These are phyloP conservation scores for Termitomyces sp. DNA, from an alignment of 768 basidiomycete species.

Conservation along the genomic window DNA sequence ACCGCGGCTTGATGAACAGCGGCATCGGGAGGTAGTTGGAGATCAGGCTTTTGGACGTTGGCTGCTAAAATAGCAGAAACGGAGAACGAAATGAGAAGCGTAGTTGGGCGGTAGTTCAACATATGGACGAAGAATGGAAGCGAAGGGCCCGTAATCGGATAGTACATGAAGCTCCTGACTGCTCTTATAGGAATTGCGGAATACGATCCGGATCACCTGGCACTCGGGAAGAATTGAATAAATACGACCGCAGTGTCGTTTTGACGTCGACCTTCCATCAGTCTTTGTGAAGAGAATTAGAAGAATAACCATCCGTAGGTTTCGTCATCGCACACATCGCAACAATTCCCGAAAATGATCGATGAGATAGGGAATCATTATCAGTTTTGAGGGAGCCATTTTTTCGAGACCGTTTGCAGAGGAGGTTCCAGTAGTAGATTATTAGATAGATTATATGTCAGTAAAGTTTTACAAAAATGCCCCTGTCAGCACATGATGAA, in stretches of 20 bases:
- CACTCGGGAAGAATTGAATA: background rate
- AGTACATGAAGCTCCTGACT: background rate
- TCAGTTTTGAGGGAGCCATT: background rate
- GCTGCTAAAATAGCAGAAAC: constrained; percentile 4
- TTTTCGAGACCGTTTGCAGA: background rate
- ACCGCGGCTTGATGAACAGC: constrained; percentile 30
- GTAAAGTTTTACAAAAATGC: background rate
- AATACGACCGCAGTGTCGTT: background rate
- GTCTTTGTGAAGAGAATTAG: background rate
- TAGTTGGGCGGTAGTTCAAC: background rate
- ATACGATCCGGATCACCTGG: constrained; percentile 8
- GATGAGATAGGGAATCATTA: background rate
- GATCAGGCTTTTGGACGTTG: constrained; percentile 30
- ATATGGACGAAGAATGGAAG: constrained; percentile 2
- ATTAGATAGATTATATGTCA: background rate
- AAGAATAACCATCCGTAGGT: background rate
- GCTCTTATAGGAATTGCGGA: constrained; percentile 8
- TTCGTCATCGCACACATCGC: background rate
- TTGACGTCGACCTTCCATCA: constrained; percentile 7
- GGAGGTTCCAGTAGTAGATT: background rate
- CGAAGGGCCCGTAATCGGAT: background rate
- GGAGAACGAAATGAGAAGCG: constrained; percentile 7
- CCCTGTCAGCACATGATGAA: constrained; percentile 5
- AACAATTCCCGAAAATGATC: background rate
- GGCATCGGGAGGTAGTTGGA: constrained; percentile 34